Evolutionary conservation across 1,284 basidiomycete species (phyloP), one percentile per base, ranked within the genome.

Genomic region (Melanopsichium pennsylvanicum): DNA sequence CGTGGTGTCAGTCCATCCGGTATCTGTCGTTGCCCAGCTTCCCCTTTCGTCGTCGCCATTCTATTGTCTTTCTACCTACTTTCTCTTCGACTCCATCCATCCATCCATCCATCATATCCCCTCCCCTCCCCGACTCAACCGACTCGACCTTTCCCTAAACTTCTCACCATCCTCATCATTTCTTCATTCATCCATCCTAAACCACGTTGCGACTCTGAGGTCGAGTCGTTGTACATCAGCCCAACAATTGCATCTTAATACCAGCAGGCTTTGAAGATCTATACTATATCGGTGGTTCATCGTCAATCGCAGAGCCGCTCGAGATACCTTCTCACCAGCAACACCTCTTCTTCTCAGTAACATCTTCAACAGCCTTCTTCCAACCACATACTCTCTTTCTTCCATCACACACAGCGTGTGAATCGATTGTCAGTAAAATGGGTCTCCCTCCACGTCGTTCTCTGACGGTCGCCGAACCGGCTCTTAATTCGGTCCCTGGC

Each of bases 361-460:
- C n/a, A n/a, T n/a, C n/a, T n/a, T n/a, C n/a, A n/a, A n/a, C n/a
- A n/a, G n/a, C n/a, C n/a, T n/a, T n/a, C n/a, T n/a, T n/a, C 27
- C 27, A 29, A 29, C 13, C 27, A 29, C 7, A 7, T 13, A 29
- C 31, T 9, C 12, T n/a, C 10, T 22, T 27, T 57, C 39, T 19
- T 38, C 35, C 3, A 25, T 15, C 27, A 29, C 27, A 29, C 27
- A 13, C 27, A 29, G 27, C 27, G n/a, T n/a, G n/a, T n/a, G n/a
- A n/a, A n/a, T n/a, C n/a, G n/a, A n/a, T n/a, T n/a, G n/a, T n/a
- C n/a, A n/a, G n/a, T n/a, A n/a, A n/a, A n/a, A 79, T 79, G 79
- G 76, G 66, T 39, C 55, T 78, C 11, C 78, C 79, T 16, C 40
- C 51, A 21, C 69, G 79, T 23, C 72, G 73, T 18, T 71, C 76